Percentiles rank a stretch among this genome's conserved stretches.
phyloP scores from a whole-genome alignment of 495 filamentous ascomycete genomes.

The Hyaloscypha bicolor region DNA sequence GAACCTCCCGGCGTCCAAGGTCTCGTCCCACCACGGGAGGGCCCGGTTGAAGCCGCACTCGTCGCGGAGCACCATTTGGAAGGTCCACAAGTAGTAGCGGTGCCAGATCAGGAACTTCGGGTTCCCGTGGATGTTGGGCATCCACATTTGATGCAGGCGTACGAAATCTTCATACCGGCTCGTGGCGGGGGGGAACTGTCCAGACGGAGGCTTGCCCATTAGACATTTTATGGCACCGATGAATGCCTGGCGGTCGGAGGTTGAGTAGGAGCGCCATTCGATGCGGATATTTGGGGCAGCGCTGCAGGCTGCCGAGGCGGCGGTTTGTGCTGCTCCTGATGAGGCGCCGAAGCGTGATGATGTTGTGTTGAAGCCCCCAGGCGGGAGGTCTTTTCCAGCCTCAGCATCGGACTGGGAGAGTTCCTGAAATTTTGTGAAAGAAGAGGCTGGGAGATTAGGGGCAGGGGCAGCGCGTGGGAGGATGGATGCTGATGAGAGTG shows the following conservation, averaged over 20 bases:
- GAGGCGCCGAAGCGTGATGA: too few relatives aligned
- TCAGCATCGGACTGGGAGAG: too few relatives aligned
- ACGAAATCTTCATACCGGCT: constrained; percentile 13
- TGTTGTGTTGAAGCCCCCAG: too few relatives aligned
- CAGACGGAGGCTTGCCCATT: constrained; percentile 37
- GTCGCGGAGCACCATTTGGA: constrained; percentile 64
- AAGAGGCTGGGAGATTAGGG: too few relatives aligned
- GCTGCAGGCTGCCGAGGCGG: constrained; percentile 31
- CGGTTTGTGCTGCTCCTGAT: neutral
- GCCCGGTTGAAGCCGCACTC: constrained; percentile 64
- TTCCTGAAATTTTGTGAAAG: too few relatives aligned
- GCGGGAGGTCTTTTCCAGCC: too few relatives aligned
- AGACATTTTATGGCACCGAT: constrained; percentile 40
- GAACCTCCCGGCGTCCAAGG: constrained; percentile 7
- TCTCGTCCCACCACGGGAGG: constrained; percentile 15
- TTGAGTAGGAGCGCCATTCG: constrained; percentile 39
- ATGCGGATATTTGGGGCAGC: constrained; percentile 35
- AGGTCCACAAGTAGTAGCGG: constrained; percentile 63
- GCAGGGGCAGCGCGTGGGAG: too few relatives aligned
- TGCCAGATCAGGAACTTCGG: constrained; percentile 69
- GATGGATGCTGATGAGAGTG: too few relatives aligned
- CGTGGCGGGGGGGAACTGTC: constrained; percentile 20
- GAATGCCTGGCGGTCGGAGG: constrained; percentile 34
- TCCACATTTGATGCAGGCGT: constrained; percentile 8
- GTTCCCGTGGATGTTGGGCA: constrained; percentile 13